Percentiles rank a stretch among this genome's conserved stretches.
phyloP scores from a whole-genome alignment of 495 filamentous ascomycete genomes.

The Talaromyces thailandensis region DNA sequence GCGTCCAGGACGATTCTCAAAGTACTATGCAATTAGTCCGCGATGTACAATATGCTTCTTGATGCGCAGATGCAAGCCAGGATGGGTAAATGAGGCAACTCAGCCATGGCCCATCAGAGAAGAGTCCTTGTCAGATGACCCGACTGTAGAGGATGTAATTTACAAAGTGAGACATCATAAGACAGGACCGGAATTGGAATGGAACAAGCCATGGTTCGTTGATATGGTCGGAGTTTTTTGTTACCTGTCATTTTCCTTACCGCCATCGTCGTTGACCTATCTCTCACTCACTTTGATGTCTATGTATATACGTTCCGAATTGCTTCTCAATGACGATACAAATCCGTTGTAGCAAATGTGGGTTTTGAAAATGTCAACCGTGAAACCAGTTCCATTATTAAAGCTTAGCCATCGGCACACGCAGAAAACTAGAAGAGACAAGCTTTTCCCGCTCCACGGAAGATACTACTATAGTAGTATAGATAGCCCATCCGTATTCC shows the following conservation, averaged over 20 bases:
- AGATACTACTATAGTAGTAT: no score
- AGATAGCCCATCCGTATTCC: not conserved
- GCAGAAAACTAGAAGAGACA: not conserved
- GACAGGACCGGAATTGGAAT: not conserved
- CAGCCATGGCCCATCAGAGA: no score
- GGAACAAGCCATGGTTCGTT: not conserved
- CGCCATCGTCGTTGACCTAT: no score
- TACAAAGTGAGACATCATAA: not conserved
- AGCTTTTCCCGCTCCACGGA: not conserved
- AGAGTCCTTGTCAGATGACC: not conserved
- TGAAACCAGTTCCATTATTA: not conserved
- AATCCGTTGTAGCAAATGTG: not conserved
- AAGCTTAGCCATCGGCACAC: not conserved
- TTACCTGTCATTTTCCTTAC: not conserved
- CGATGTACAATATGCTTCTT: no score
- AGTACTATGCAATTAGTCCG: no score
- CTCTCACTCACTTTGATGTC: no score
- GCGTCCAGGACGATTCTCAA: not conserved
- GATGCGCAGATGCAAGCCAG: no score
- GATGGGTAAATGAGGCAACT: no score
- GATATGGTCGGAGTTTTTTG: not conserved
- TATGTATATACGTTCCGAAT: no score
- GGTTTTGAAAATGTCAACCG: not conserved
- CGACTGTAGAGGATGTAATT: not conserved
- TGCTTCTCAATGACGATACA: not conserved